phyloP scores from a whole-genome alignment of 331 rosid species.

The Dryas integrifolia region DNA sequence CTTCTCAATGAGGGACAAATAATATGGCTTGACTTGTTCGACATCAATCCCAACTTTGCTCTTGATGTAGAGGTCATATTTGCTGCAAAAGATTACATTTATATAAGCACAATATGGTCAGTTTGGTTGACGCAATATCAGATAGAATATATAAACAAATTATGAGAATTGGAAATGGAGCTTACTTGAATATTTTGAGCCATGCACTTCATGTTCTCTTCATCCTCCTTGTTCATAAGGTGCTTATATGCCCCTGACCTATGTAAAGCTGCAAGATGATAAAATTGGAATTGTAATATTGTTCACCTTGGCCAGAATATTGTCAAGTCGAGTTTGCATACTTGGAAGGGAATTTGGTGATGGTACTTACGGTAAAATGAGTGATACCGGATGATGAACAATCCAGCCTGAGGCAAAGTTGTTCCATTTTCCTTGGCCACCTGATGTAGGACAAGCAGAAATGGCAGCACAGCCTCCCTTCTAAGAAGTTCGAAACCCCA shows the following conservation, averaged over 20 bases:
- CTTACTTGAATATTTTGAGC: slow-evolving; percentile 76
- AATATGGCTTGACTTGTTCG: slow-evolving; percentile 65
- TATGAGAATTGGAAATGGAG: not conserved
- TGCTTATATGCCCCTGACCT: slow-evolving; percentile 61
- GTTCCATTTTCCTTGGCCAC: slow-evolving; percentile 65
- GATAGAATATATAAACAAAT: not conserved
- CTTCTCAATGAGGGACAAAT: slow-evolving; percentile 64
- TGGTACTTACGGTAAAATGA: slow-evolving; percentile 72
- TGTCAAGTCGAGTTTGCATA: not conserved
- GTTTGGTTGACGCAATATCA: not conserved
- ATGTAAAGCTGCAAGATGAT: slow-evolving; percentile 54
- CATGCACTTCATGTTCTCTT: slow-evolving; percentile 55
- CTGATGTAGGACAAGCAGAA: slow-evolving; percentile 14
- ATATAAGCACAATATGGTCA: not conserved
- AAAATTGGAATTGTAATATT: not conserved
- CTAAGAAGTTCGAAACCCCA: too few species aligned
- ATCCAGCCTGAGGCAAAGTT: slow-evolving; percentile 64
- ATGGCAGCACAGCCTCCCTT: too few species aligned
- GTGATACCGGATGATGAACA: slow-evolving; percentile 74
- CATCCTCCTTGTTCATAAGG: slow-evolving; percentile 69
- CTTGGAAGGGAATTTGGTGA: not conserved
- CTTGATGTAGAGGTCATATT: too few species aligned
- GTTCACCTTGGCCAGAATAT: not conserved
- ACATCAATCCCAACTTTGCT: slow-evolving; percentile 31
- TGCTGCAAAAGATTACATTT: too few species aligned